A percentile compares a stretch with the other conserved stretches of the same genome.
phyloP scores from a whole-genome alignment of 352 stramenopile species.

The Globisporangium lucens region DNA sequence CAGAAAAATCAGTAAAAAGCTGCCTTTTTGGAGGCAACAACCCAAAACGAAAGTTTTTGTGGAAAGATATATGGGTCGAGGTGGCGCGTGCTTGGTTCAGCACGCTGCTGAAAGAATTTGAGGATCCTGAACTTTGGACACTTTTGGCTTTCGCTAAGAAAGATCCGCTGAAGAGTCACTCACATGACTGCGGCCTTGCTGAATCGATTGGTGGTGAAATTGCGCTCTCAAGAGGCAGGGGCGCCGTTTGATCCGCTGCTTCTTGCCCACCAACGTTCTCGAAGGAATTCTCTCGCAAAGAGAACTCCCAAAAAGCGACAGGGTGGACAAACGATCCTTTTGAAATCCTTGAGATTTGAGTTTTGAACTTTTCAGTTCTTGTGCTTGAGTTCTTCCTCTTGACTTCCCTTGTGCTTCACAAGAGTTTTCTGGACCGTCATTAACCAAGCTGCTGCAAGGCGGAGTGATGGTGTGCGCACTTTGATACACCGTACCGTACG shows the following conservation, averaged over 20 bases:
- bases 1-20: conserved; percentile 4
- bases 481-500: background rate
- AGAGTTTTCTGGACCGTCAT: conserved; percentile 20
- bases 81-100: background rate
- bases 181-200: no score
- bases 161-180: background rate
- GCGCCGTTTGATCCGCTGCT: no score
- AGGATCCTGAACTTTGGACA: background rate
- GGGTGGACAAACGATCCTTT: background rate
- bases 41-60: background rate
- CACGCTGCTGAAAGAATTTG: background rate
- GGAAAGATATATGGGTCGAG: conserved; percentile 2
- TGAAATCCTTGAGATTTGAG: no score
- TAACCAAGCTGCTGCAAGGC: background rate
- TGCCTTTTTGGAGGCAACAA: background rate
- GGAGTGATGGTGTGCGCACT: conserved; percentile 6
- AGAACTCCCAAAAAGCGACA: background rate
- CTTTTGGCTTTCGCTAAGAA: background rate
- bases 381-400: background rate
- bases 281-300: background rate
- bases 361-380: conserved; percentile 1
- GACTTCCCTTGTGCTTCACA: conserved; percentile 1
- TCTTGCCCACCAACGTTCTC: background rate
- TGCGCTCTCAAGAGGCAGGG: background rate
- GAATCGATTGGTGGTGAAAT: background rate